These are phyloP conservation scores for Curvularia sp. DNA, from an alignment of 2,329 filamentous ascomycete genomes.

Conservation along the genomic window DNA sequence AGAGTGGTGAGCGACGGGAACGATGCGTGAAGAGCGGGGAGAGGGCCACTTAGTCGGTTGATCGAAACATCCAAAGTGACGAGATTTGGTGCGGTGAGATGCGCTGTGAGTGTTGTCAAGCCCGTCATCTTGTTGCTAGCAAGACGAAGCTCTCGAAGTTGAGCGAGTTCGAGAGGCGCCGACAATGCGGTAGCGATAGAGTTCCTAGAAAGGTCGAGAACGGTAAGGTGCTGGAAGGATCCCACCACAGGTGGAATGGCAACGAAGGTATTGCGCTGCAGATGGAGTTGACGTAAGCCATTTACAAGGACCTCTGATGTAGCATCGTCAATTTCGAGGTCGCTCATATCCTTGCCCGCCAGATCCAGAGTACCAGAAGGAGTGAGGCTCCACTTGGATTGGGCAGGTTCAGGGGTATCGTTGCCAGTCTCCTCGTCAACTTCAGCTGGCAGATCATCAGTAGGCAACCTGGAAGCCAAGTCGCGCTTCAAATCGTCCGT, in stretches of 20 bases:
- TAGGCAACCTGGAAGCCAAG: slow-evolving; percentile 69
- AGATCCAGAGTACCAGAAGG: slow-evolving; percentile 53
- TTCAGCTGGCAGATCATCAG: slow-evolving; percentile 12
- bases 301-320: slow-evolving; percentile 53
- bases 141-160: slow-evolving; percentile 78
- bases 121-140: slow-evolving; percentile 73
- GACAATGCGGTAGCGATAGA: slow-evolving; percentile 62
- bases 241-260: slow-evolving; percentile 72
- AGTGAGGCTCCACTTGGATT: slow-evolving; percentile 38
- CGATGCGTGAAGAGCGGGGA: slow-evolving; percentile 69
- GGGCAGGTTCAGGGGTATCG: slow-evolving; percentile 8
- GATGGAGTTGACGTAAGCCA: slow-evolving; percentile 64
- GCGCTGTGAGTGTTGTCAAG: slow-evolving; percentile 68
- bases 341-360: slow-evolving; percentile 49
- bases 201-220: slow-evolving; percentile 78
- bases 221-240: slow-evolving; percentile 72
- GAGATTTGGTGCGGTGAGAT: slow-evolving; percentile 76
- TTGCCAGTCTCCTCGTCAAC: slow-evolving; percentile 16
- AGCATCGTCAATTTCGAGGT: slow-evolving; percentile 50
- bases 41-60: slow-evolving; percentile 74
- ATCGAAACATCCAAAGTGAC: slow-evolving; percentile 80
- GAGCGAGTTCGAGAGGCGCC: slow-evolving; percentile 69
- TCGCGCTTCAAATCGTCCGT: slow-evolving; percentile 82
- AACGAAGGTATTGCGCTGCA: slow-evolving; percentile 79
- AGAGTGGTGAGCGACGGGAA: slow-evolving; percentile 77